These are phyloP conservation scores for Juncus inflexus DNA, from an alignment of 176 grass and related monocot genomes.

Conservation along the genomic window DNA sequence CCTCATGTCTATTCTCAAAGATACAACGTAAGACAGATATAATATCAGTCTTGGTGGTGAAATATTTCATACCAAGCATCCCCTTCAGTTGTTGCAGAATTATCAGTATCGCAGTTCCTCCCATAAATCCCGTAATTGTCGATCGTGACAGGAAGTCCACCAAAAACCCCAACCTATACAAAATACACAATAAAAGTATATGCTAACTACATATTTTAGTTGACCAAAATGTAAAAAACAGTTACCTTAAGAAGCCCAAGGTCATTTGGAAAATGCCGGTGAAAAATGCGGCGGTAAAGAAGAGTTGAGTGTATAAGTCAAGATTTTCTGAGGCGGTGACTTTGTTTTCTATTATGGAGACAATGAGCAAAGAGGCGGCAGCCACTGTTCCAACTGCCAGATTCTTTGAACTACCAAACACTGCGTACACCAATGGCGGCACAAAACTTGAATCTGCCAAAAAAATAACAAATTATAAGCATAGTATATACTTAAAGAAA, in stretches of 20 bases:
- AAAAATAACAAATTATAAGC: background rate
- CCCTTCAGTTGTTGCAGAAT: constrained; percentile 50
- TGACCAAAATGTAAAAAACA: no score
- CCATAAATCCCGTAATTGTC: constrained; percentile 66
- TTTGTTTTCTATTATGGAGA: constrained; percentile 37
- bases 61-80: constrained; percentile 43
- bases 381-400: constrained; percentile 47
- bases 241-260: constrained; percentile 39
- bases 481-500: no score
- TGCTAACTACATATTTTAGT: no score
- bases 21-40: constrained; percentile 31
- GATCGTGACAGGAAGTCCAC: constrained; percentile 58
- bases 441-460: constrained; percentile 60
- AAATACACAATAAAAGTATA: background rate
- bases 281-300: constrained; percentile 69
- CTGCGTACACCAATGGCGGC: constrained; percentile 54
- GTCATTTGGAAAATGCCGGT: constrained; percentile 45
- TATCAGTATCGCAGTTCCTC: constrained; percentile 43
- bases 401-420: constrained; percentile 50
- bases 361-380: constrained; percentile 42
- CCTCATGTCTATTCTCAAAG: constrained; percentile 35
- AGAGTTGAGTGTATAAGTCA: constrained; percentile 39
- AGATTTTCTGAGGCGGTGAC: constrained; percentile 23
- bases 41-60: constrained; percentile 35
- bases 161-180: constrained; percentile 46